phyloP scores from a whole-genome alignment of 2,329 filamentous ascomycete genomes.

The Pseudocercospora pini-densiflorae region DNA sequence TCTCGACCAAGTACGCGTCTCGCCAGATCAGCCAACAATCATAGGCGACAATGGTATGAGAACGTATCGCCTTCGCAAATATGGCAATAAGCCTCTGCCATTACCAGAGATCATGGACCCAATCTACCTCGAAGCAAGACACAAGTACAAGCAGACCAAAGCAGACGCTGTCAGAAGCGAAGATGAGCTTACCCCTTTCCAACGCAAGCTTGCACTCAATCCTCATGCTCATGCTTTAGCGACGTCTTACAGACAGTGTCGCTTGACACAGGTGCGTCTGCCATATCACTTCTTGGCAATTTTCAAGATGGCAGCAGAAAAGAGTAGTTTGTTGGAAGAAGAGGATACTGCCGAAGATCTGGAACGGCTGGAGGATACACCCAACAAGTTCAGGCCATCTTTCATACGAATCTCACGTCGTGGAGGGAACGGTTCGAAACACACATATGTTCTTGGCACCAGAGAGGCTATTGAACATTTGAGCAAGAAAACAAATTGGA shows the following conservation, averaged over 20 bases:
- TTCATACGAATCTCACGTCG: constrained; percentile 58
- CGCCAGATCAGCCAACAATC: constrained; percentile 19
- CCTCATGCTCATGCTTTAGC: constrained; percentile 68
- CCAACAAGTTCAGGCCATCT: constrained; percentile 37
- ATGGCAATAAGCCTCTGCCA: constrained; percentile 46
- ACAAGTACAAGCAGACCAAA: constrained; percentile 47
- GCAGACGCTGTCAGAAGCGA: constrained; percentile 48
- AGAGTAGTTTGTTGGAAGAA: constrained; percentile 52
- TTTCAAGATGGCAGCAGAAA: constrained; percentile 49
- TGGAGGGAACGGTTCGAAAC: constrained; percentile 12
- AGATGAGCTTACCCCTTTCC: constrained; percentile 54
- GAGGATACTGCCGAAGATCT: background rate
- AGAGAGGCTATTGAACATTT: background rate
- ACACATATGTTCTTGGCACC: constrained; percentile 11
- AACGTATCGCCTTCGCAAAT: constrained; percentile 41
- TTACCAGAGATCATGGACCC: constrained; percentile 56
- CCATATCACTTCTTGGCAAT: constrained; percentile 68
- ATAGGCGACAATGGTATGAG: constrained; percentile 38
- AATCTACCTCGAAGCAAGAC: constrained; percentile 41
- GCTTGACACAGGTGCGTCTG: constrained; percentile 53
- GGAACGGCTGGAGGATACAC: background rate
- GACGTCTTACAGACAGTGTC: constrained; percentile 63
- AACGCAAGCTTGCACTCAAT: constrained; percentile 64
- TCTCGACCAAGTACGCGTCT: background rate
- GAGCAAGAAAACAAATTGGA: background rate